Conservation (phyloP, 73 alveolate species). For the Tetrahymena thermophila region DNA sequence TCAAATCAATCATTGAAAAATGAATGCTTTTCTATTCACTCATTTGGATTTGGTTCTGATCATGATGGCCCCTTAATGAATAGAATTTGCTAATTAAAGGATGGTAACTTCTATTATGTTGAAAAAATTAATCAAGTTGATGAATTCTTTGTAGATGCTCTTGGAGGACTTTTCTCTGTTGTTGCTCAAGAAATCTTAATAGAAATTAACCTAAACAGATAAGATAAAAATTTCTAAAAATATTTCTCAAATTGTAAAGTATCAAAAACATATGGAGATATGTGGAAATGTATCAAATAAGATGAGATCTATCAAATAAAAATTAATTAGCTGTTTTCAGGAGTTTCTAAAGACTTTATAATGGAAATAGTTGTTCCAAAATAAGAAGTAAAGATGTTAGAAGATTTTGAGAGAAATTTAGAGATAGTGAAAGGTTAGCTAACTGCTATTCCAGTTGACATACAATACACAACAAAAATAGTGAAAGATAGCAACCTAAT, state of each 20-base stretch:
- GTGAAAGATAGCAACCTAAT: constrained; percentile 7
- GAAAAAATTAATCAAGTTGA: constrained; percentile 16
- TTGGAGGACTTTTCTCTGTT: constrained; percentile 38
- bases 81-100: constrained; percentile 49
- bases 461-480: background rate
- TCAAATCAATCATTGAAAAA: background rate
- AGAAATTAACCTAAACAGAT: background rate
- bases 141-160: constrained; percentile 40
- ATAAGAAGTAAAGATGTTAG: background rate
- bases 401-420: background rate
- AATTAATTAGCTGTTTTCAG: constrained; percentile 18
- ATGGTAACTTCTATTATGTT: constrained; percentile 66
- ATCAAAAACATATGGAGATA: constrained; percentile 26
- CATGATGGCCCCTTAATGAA: constrained; percentile 65
- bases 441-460: constrained; percentile 3
- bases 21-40: constrained; percentile 53
- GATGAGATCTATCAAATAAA: constrained; percentile 1
- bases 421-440: constrained; percentile 4
- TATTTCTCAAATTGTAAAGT: background rate
- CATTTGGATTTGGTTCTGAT: constrained; percentile 75
- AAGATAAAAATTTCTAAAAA: background rate
- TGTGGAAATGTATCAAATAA: constrained; percentile 10
- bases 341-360: constrained; percentile 19
- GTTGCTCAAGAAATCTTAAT: constrained; percentile 31
- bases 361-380: constrained; percentile 16